Conservation (phyloP, 2,329 filamentous ascomycete genomes). For the Blumeria hordei region DNA sequence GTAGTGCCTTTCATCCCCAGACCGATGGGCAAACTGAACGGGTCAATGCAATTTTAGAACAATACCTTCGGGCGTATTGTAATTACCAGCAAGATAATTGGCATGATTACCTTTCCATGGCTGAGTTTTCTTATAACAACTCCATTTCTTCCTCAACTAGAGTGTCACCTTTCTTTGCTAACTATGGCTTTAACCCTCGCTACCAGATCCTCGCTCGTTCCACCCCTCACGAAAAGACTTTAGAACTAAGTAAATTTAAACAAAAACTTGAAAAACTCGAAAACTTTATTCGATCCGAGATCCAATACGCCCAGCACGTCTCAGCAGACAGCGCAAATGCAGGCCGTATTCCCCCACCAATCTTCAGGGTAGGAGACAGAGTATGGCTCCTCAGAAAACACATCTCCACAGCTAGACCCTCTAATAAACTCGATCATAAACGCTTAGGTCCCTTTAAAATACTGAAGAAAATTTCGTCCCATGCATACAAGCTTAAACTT, state of each 20-base stretch:
- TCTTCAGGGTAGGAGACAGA: background rate
- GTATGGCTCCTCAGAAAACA: background rate
- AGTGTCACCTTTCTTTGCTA: background rate
- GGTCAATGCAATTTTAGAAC: slow-evolving; percentile 2
- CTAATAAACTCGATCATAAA: slow-evolving; percentile 2
- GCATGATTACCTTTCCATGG: slow-evolving; percentile 1
- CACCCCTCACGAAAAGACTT: background rate
- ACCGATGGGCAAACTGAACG: slow-evolving; percentile 2
- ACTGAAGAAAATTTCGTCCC: background rate
- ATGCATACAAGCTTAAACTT: slow-evolving; percentile 1
- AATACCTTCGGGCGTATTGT: slow-evolving; percentile 3
- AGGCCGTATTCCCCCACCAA: background rate
- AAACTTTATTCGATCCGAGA: background rate
- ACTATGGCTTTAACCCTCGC: background rate
- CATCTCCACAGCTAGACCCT: slow-evolving; percentile 1
- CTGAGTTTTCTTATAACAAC: slow-evolving; percentile 4
- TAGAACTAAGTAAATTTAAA: background rate
- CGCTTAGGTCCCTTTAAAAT: slow-evolving; percentile 2
- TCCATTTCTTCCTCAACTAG: background rate
- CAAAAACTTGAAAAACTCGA: background rate
- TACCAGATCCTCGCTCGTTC: background rate
- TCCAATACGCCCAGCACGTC: slow-evolving; percentile 1
- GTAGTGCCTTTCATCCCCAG: slow-evolving; percentile 3
- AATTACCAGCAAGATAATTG: slow-evolving; percentile 4
- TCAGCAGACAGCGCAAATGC: background rate